Base-by-base conservation (phyloP, 345 rosid genomes). In the Populus pruinosa region DNA sequence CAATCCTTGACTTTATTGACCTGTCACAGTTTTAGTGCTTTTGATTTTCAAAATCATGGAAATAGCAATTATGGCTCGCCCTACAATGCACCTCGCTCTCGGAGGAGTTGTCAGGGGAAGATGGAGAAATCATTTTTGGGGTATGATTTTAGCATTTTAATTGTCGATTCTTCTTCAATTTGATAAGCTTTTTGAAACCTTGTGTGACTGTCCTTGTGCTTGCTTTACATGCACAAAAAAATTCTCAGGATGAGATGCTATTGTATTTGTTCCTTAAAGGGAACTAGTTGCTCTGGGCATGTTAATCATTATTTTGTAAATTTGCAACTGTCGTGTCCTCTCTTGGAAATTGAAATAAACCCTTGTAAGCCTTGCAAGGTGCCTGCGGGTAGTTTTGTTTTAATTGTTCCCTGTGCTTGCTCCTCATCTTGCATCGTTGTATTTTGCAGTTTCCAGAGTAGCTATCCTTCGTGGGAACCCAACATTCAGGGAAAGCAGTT, bases 71-170 rank as follows among this genome's bases (percentile, higher is more conserved):
- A 96, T 83, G 98, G 89, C 47, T 94, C 99, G 23, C 97, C 94
- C 29, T 65, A 80, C 62, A 85, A 90, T 67, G 83, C 84, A 50
- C 78, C 88, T 69, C 83, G 76, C 56, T 81, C 78, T 64, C 83
- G 83, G 83, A 91, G 93, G 87, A 96, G 99, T 79, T 94, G 94
- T 70, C 98, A 96, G 71, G 99, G 99, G 78, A 96, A 96, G 90
- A 83, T 96, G 90, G 99, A 94, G 89, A 96, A 96, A 84, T 94
- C 99, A 55, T 92, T 96, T 87, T 87, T 96, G 86, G 90, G 99
- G 99, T 96, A 80, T 71, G 86, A 43, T 77, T 73, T n/a, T 61
- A 33, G 38, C 27, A 63, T 10, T 47, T 6, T 66, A 38, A 18
- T 18, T 31, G 13, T 56, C 8, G 29, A 56, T 56, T 56, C 63